A percentile compares a stretch with the other conserved stretches of the same genome.
These are phyloP conservation scores for Pilatotrama ljubarskyi DNA, from an alignment of 768 basidiomycete genomes.

Conservation along the genomic window DNA sequence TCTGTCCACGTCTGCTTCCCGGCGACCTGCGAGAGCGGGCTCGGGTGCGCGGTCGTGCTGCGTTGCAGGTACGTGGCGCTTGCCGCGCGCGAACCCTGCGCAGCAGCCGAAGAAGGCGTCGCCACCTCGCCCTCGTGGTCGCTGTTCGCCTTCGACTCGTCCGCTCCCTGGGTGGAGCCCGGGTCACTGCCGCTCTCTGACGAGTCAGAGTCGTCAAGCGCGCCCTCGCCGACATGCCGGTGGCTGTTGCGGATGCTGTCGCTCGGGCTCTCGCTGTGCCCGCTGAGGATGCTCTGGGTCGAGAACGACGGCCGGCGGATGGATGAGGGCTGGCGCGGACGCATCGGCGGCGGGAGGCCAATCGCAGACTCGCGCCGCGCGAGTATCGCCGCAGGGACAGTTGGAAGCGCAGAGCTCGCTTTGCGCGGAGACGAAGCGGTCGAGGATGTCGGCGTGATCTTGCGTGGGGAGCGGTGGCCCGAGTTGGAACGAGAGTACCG, in stretches of 20 bases:
- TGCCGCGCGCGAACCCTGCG: conserved; percentile 24
- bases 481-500: conserved; percentile 14
- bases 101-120: conserved; percentile 34
- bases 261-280: conserved; percentile 35
- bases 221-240: conserved; percentile 74
- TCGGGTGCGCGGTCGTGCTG: conserved; percentile 48
- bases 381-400: conserved; percentile 22
- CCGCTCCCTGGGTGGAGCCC: conserved; percentile 27
- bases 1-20: conserved; percentile 53
- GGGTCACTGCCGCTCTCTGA: conserved; percentile 36
- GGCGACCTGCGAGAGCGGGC: conserved; percentile 63
- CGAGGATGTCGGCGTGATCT: conserved; percentile 27
- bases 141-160: conserved; percentile 33
- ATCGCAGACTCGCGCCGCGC: conserved; percentile 24
- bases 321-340: conserved; percentile 30
- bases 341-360: conserved; percentile 14
- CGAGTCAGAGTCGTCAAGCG: conserved; percentile 77
- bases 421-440: conserved; percentile 28
- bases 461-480: conserved; percentile 22
- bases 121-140: conserved; percentile 34
- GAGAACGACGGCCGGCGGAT: conserved; percentile 48
- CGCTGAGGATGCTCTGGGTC: conserved; percentile 34
- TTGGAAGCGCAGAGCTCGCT: conserved; percentile 20
- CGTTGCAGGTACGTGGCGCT: conserved; percentile 38
- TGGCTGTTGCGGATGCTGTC: conserved; percentile 40